A percentile compares a stretch with the other conserved stretches of the same genome.
These are phyloP conservation scores for Dentipellis fragilis DNA, from an alignment of 768 basidiomycete species.

Conservation along the genomic window DNA sequence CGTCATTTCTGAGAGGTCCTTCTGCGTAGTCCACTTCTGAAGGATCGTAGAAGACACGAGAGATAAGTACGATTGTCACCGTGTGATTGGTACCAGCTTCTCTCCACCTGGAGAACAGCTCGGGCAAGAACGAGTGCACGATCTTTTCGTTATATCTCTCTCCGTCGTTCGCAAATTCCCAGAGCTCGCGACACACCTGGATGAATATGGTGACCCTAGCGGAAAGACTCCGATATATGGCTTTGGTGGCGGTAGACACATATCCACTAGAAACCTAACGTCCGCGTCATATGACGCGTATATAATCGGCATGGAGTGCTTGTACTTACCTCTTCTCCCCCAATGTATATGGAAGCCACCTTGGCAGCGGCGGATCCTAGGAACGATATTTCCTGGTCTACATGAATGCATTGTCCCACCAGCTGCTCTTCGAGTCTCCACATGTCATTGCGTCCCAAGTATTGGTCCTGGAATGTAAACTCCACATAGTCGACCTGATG, in stretches of 20 bases:
- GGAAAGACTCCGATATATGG: conserved; percentile 83
- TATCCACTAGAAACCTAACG: conserved; percentile 70
- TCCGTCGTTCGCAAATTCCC: conserved; percentile 95
- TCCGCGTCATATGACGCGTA: neutral
- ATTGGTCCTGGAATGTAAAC: conserved; percentile 89
- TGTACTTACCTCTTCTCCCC: conserved; percentile 47
- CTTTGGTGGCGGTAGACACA: conserved; percentile 74
- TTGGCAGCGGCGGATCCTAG: conserved; percentile 77
- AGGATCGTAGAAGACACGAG: conserved; percentile 81
- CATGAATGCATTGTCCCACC: conserved; percentile 71
- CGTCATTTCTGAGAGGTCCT: conserved; percentile 69
- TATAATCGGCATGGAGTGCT: neutral
- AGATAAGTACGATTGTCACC: conserved; percentile 89
- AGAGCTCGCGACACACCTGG: conserved; percentile 91
- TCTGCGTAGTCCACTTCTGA: conserved; percentile 75
- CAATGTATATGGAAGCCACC: conserved; percentile 69
- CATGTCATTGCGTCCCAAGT: conserved; percentile 93
- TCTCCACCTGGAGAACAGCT: conserved; percentile 78
- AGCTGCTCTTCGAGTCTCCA: conserved; percentile 85
- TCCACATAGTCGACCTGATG: conserved; percentile 75
- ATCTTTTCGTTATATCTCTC: conserved; percentile 95
- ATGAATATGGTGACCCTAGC: conserved; percentile 92
- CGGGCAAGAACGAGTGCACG: conserved; percentile 92
- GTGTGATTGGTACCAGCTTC: conserved; percentile 84
- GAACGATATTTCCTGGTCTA: conserved; percentile 78